Evolutionary conservation across 1,284 basidiomycete genomes (phyloP).

Genomic region (Cystobasidium slooffiae): DNA sequence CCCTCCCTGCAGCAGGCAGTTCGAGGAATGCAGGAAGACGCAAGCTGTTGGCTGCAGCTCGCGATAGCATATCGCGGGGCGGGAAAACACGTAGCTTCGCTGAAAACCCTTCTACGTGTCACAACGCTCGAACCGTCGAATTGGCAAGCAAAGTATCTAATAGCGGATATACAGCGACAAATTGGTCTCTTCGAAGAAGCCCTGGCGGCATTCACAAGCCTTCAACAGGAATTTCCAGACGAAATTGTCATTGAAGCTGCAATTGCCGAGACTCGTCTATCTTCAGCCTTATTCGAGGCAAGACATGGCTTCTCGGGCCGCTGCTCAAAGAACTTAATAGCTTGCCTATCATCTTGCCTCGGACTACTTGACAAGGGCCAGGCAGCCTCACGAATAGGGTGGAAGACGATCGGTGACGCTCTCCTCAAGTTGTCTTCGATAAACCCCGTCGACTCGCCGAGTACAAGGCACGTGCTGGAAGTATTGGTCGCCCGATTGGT

Average conservation of each 20-base stretch:
- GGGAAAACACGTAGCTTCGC: constrained; percentile 83
- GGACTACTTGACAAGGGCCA: constrained; percentile 63
- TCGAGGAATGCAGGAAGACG: constrained; percentile 77
- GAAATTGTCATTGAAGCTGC: constrained; percentile 72
- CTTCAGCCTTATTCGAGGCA: constrained; percentile 70
- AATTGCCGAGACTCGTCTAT: constrained; percentile 74
- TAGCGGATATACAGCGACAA: constrained; percentile 82
- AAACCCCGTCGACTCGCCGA: neutral
- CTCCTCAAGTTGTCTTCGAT: constrained; percentile 59
- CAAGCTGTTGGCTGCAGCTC: constrained; percentile 81
- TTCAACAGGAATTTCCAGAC: constrained; percentile 65
- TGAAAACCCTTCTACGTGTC: constrained; percentile 82
- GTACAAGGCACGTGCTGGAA: constrained; percentile 2
- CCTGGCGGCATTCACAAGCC: constrained; percentile 68
- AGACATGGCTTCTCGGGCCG: constrained; percentile 66
- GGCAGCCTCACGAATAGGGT: constrained; percentile 65
- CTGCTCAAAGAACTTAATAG: neutral
- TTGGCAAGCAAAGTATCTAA: constrained; percentile 84
- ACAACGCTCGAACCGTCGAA: constrained; percentile 69
- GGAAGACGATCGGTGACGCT: constrained; percentile 86
- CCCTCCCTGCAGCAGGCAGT: constrained; percentile 86
- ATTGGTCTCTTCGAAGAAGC: constrained; percentile 77
- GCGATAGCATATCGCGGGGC: constrained; percentile 89
- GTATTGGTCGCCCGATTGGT: constrained; percentile 29
- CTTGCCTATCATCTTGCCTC: constrained; percentile 63